A percentile compares a stretch with the other conserved stretches of the same genome.
Conservation (phyloP, 2,329 filamentous ascomycete genomes). For the Chalaropsis ovoidea region DNA sequence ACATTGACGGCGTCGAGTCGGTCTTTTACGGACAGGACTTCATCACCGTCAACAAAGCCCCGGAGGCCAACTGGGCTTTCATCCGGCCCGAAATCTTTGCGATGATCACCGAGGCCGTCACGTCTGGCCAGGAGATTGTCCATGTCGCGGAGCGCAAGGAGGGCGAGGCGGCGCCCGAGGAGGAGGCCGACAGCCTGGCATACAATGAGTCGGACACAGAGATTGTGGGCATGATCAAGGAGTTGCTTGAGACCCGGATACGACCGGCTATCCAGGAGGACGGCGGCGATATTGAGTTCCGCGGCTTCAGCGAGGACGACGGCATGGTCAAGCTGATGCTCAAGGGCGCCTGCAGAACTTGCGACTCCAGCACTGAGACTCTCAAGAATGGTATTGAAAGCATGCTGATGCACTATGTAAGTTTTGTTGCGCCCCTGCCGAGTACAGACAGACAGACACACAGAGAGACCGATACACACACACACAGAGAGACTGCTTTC, state of each 20-base stretch:
- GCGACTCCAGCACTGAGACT: conserved; percentile 92
- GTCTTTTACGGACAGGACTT: conserved; percentile 94
- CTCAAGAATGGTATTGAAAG: conserved; percentile 96
- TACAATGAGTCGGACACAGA: conserved; percentile 89
- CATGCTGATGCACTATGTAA: conserved; percentile 93
- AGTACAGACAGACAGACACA: not conserved
- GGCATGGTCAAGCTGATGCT: conserved; percentile 81
- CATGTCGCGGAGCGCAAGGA: conserved; percentile 55
- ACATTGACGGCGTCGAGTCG: conserved; percentile 85
- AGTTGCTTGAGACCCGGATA: conserved; percentile 88
- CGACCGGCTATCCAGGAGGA: conserved; percentile 94
- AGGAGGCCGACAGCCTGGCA: conserved; percentile 59
- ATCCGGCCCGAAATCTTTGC: conserved; percentile 93
- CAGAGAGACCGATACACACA: not conserved
- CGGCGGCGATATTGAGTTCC: conserved; percentile 91
- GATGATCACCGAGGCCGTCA: conserved; percentile 86
- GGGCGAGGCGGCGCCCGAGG: conserved; percentile 35
- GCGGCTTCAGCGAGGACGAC: conserved; percentile 62
- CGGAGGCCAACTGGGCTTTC: conserved; percentile 83
- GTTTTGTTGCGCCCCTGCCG: conserved; percentile 32
- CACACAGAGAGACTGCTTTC: not conserved
- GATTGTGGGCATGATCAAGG: conserved; percentile 97
- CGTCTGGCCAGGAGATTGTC: conserved; percentile 71
- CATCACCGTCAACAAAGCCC: conserved; percentile 89
- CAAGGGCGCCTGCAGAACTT: conserved; percentile 85